Percentiles rank a stretch among this genome's conserved stretches.
These are phyloP conservation scores for Irineochytrium annulatum DNA, from an alignment of 192 early-diverging fungal genomes.

Conservation along the genomic window DNA sequence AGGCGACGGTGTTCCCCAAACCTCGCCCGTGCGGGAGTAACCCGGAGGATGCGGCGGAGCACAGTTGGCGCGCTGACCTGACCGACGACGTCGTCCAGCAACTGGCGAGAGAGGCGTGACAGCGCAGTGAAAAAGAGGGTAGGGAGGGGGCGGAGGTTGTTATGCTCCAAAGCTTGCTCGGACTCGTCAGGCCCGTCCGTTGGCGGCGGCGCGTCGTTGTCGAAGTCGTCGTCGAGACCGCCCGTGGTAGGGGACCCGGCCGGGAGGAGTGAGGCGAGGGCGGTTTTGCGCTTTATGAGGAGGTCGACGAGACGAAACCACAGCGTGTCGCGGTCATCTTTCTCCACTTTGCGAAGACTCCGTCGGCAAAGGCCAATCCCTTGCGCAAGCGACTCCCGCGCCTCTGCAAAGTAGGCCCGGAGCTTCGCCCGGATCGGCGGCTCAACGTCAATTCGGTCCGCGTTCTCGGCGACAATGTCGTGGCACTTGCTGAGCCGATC, in stretches of 20 bases:
- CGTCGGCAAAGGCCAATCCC: slow-evolving; percentile 27
- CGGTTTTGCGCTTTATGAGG: slow-evolving; percentile 26
- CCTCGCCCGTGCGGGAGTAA: slow-evolving; percentile 6
- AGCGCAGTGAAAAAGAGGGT: slow-evolving; percentile 1
- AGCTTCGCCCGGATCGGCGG: not conserved
- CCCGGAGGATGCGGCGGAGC: slow-evolving; percentile 24
- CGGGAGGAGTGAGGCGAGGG: not conserved
- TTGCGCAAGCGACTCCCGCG: slow-evolving; percentile 8
- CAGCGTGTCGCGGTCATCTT: slow-evolving; percentile 22
- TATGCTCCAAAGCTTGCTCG: not conserved
- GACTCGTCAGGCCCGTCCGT: not conserved
- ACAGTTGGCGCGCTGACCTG: slow-evolving; percentile 29
- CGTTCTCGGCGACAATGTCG: slow-evolving; percentile 5
- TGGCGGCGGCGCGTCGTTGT: not conserved
- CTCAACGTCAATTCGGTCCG: not conserved
- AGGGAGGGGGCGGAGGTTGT: not conserved
- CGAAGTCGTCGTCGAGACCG: not conserved
- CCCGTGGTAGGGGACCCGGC: slow-evolving; percentile 8
- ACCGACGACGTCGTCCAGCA: slow-evolving; percentile 34
- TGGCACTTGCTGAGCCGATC: not conserved
- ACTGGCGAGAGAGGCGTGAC: not conserved
- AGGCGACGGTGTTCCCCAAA: slow-evolving; percentile 31
- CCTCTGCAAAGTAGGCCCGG: not conserved
- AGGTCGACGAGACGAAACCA: slow-evolving; percentile 39
- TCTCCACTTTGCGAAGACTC: slow-evolving; percentile 11